Evolutionary conservation across 495 filamentous ascomycete species (phyloP).

Genomic region (Penicillium tannophilum): DNA sequence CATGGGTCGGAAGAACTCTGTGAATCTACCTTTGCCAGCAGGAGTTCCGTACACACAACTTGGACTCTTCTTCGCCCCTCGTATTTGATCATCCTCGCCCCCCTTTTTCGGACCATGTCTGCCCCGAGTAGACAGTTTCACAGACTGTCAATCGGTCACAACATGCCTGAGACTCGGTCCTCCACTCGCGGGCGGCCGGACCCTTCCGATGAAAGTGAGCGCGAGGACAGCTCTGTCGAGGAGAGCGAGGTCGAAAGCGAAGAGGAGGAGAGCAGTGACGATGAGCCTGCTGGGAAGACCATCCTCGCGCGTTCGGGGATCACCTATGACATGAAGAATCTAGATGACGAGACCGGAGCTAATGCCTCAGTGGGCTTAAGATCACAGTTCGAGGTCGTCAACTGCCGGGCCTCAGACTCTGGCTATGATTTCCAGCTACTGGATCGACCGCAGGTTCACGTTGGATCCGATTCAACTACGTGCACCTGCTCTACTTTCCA

Average conservation of each 20-base stretch:
- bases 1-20: conserved; percentile 47
- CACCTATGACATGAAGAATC: conserved; percentile 42
- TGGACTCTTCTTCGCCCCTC: conserved; percentile 5
- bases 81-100: conserved; percentile 6
- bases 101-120: conserved; percentile 35
- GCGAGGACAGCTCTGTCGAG: conserved; percentile 19
- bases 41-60: conserved; percentile 9
- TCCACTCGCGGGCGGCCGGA: conserved; percentile 24
- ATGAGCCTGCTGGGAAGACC: conserved; percentile 17
- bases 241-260: conserved; percentile 3
- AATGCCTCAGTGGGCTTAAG: conserved; percentile 41
- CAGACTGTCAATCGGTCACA: conserved; percentile 39
- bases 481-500: conserved; percentile 45
- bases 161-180: conserved; percentile 33
- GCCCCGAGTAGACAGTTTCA: conserved; percentile 45
- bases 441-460: conserved; percentile 36
- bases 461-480: conserved; percentile 30
- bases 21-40: conserved; percentile 11
- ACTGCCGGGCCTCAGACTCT: conserved; percentile 31
- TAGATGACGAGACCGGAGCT: conserved; percentile 39
- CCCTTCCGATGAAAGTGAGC: conserved; percentile 26
- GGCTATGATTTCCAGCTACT: conserved; percentile 43
- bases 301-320: conserved; percentile 41
- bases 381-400: conserved; percentile 38
- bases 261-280: conserved; percentile 20